phyloP scores from a whole-genome alignment of 306 rosid genomes.

The Senna siamea region DNA sequence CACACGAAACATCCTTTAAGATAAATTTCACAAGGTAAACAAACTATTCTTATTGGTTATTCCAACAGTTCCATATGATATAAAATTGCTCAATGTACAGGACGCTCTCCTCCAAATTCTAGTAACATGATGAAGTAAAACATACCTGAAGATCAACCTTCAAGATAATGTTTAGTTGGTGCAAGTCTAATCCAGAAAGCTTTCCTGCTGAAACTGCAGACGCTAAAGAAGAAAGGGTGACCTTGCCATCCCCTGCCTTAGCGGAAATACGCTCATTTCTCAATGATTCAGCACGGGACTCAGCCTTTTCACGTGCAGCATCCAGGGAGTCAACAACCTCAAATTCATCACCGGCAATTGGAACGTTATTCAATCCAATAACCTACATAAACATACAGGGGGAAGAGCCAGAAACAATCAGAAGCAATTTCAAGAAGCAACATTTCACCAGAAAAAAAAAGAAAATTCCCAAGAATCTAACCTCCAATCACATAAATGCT shows the following conservation, averaged over 20 bases:
- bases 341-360: slow-evolving; percentile 92
- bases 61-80: slow-evolving; percentile 27
- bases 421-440: background rate
- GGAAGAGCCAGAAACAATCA: background rate
- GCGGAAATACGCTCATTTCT: slow-evolving; percentile 84
- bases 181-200: slow-evolving; percentile 92
- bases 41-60: slow-evolving; percentile 4
- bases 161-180: slow-evolving; percentile 86
- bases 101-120: slow-evolving; percentile 19
- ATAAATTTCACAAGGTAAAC: slow-evolving; percentile 12
- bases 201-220: slow-evolving; percentile 88
- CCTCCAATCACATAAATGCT: slow-evolving; percentile 19
- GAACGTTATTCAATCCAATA: slow-evolving; percentile 89
- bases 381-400: slow-evolving; percentile 54
- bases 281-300: slow-evolving; percentile 71
- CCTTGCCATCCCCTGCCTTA: slow-evolving; percentile 98
- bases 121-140: slow-evolving; percentile 24
- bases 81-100: slow-evolving; percentile 13
- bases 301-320: slow-evolving; percentile 92
- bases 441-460: background rate
- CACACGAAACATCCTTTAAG: background rate
- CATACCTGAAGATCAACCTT: slow-evolving; percentile 99
- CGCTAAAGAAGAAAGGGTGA: slow-evolving; percentile 97
- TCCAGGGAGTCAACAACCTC: slow-evolving; percentile 87
- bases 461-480: background rate